Evolutionary conservation across 768 basidiomycete species (phyloP).

Genomic region (Pleurotus djamor): DNA sequence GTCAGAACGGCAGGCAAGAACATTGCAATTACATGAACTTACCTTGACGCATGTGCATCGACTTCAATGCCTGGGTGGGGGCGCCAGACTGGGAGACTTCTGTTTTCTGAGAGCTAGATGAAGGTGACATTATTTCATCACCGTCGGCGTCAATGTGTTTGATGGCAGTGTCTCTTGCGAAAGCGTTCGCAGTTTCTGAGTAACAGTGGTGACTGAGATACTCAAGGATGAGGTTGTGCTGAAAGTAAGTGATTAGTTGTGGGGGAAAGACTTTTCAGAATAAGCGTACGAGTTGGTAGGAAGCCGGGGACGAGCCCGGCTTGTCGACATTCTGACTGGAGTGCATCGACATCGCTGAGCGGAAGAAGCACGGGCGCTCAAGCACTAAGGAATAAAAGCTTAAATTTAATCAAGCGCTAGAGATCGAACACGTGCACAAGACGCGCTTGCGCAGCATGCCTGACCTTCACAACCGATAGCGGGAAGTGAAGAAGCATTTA

Average conservation of each 20-base stretch:
- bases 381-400: too few species aligned
- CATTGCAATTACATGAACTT: conserved; percentile 14
- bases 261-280: not conserved
- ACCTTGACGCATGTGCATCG: conserved; percentile 57
- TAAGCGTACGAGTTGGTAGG: conserved; percentile 12
- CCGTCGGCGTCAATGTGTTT: conserved; percentile 69
- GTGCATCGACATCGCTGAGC: too few species aligned
- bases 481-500: too few species aligned
- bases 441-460: too few species aligned
- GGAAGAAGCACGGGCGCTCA: too few species aligned
- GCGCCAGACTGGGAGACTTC: conserved; percentile 16
- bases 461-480: too few species aligned
- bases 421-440: too few species aligned
- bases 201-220: conserved; percentile 78
- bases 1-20: too few species aligned
- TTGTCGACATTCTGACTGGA: not conserved
- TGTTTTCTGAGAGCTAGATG: conserved; percentile 15
- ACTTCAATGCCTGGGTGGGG: conserved; percentile 37
- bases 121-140: conserved; percentile 49
- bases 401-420: too few species aligned
- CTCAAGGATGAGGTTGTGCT: conserved; percentile 72
- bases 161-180: conserved; percentile 60
- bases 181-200: conserved; percentile 67
- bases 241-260: not conserved
- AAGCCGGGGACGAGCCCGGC: conserved; percentile 1